Evolutionary conservation across 75 land plant species (phyloP).

Genomic region (Cupressus sempervirens): DNA sequence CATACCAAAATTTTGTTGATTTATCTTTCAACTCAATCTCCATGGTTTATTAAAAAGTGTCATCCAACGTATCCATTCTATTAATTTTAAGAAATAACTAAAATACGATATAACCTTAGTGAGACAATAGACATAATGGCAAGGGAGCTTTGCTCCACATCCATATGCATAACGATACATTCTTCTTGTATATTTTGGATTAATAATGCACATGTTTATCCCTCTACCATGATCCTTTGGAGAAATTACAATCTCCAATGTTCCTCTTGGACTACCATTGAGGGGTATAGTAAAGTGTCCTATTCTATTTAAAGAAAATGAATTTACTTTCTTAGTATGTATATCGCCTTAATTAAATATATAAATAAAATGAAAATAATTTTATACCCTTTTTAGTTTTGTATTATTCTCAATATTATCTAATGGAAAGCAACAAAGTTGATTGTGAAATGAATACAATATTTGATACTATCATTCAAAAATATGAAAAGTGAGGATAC

Average conservation of each 20-base stretch:
- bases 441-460: too few relatives aligned
- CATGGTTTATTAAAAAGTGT: background rate
- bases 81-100: background rate
- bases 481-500: too few relatives aligned
- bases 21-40: constrained; percentile 64
- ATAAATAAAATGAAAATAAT: background rate
- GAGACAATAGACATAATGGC: constrained; percentile 69
- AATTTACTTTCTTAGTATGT: background rate
- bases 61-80: background rate
- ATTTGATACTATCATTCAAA: too few relatives aligned
- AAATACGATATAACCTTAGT: constrained; percentile 42
- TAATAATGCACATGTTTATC: constrained; percentile 80
- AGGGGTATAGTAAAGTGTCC: constrained; percentile 67
- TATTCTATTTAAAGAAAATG: constrained; percentile 25
- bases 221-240: constrained; percentile 70
- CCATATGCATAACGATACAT: constrained; percentile 78
- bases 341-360: background rate
- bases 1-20: constrained; percentile 64
- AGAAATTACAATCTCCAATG: constrained; percentile 53
- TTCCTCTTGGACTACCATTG: constrained; percentile 62
- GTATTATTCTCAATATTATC: too few relatives aligned
- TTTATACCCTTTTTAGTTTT: too few relatives aligned
- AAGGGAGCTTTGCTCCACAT: constrained; percentile 74
- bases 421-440: too few relatives aligned
- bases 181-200: constrained; percentile 48